Base-by-base conservation (phyloP, 1,284 basidiomycete genomes). In the Melampsora americana region DNA sequence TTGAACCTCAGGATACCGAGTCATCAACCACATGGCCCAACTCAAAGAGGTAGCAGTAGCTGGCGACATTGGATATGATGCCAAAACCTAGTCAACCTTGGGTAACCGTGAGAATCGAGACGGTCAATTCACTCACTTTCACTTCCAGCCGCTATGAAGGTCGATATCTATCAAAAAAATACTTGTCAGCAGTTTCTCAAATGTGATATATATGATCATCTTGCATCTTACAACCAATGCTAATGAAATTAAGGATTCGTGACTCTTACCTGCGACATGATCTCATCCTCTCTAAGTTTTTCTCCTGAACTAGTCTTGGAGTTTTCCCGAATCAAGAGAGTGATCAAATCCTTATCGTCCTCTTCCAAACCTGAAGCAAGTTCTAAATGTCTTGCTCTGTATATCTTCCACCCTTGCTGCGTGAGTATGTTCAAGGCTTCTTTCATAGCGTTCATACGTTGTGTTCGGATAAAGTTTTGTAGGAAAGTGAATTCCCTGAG, bases 331-430 rank as follows among this genome's bases (percentile, higher is more conserved):
- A 66, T 48, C 65, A 66, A 66, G 7, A 66, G 23, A 23, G 20
- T 48, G n/a, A 66, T 42, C 35, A 66, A 66, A 44, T 66, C 65
- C 46, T 46, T 66, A n/a, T 56, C 18, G 14, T 64, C 56, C 48
- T 42, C 46, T 50, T 69, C 64, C 39, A 61, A 61, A 48, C 69
- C 68, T 62, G 59, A 48, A 46, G 50, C 28, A 62, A 66, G 20
- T 35, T 64, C 61, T 64, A 11, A 26, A 12, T 39, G 60, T 18
- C 46, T 67, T 39, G 53, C n/a, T 23, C 23, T 26, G 53, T 59
- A 62, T 28, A 69, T 68, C 68, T 46, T 67, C 65, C 66, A 66
- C 7, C 30, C 30, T 30, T 64, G 20, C 35, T 64, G 18, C 32
- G 20, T 30, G 23, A 64, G 12, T 1, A 30, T n/a, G 3, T 11